Conservation (phyloP, 768 basidiomycete species). For the Russula sp. region DNA sequence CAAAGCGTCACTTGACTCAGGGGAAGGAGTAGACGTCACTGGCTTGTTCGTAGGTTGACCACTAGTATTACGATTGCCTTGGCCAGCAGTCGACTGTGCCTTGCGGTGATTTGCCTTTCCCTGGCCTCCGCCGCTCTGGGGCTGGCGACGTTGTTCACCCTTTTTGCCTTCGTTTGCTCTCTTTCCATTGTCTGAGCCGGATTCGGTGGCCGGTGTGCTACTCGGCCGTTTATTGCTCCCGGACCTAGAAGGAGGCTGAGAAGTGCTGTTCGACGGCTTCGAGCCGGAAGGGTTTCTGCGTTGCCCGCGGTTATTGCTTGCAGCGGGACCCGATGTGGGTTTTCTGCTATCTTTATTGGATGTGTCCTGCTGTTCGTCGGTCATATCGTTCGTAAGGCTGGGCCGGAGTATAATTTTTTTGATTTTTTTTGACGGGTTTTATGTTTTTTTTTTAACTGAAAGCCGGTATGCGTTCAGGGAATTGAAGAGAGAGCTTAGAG, state of each 20-base stretch:
- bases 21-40: slow-evolving; percentile 41
- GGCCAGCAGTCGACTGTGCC: slow-evolving; percentile 42
- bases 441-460: slow-evolving; percentile 30
- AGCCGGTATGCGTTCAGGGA: slow-evolving; percentile 17
- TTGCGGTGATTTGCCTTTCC: slow-evolving; percentile 26
- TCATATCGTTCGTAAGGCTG: slow-evolving; percentile 78
- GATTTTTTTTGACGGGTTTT: slow-evolving; percentile 40
- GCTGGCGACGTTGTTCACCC: slow-evolving; percentile 42
- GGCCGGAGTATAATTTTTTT: slow-evolving; percentile 30
- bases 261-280: slow-evolving; percentile 31
- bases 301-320: slow-evolving; percentile 44
- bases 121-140: slow-evolving; percentile 28
- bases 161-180: slow-evolving; percentile 48
- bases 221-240: slow-evolving; percentile 51
- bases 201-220: slow-evolving; percentile 42
- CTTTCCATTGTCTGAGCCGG: slow-evolving; percentile 66
- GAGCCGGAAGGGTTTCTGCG: slow-evolving; percentile 53
- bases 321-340: slow-evolving; percentile 32
- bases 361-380: slow-evolving; percentile 50
- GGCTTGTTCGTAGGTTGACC: slow-evolving; percentile 20
- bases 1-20: slow-evolving; percentile 70
- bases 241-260: slow-evolving; percentile 38
- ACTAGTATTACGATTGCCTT: slow-evolving; percentile 48
- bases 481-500: slow-evolving; percentile 12
- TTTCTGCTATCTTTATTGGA: slow-evolving; percentile 74